Evolutionary conservation across 2,329 filamentous ascomycete genomes (phyloP).

Genomic region (Colletotrichum salicis): DNA sequence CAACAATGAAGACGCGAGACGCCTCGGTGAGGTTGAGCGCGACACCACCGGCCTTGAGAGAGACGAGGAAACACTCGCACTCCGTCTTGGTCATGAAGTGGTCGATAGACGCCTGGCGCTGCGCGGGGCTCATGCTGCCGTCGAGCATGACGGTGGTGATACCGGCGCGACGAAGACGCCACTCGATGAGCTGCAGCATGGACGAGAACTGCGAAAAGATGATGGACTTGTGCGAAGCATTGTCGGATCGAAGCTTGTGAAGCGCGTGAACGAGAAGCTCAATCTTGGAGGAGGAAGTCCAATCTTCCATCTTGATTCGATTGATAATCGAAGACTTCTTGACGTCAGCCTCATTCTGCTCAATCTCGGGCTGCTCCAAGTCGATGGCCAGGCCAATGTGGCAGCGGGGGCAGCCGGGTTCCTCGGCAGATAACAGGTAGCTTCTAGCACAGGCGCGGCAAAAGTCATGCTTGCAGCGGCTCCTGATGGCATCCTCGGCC

Average conservation of each 20-base stretch:
- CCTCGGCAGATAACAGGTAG: conserved; percentile 79
- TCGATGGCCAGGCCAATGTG: conserved; percentile 92
- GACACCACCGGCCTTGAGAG: conserved; percentile 94
- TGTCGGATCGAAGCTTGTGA: conserved; percentile 90
- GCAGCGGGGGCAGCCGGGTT: conserved; percentile 86
- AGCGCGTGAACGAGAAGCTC: conserved; percentile 95
- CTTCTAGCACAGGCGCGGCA: conserved; percentile 54
- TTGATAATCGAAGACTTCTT: conserved; percentile 99
- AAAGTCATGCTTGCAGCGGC: conserved; percentile 87
- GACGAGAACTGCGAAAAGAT: conserved; percentile 98
- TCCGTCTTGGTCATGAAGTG: conserved; percentile 96
- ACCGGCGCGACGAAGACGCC: conserved; percentile 94
- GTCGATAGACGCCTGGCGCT: conserved; percentile 92
- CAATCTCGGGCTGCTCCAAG: conserved; percentile 93
- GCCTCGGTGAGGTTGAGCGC: conserved; percentile 96
- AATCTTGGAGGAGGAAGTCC: conserved; percentile 98
- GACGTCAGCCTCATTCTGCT: conserved; percentile 85
- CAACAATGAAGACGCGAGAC: conserved; percentile 93
- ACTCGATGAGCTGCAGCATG: conserved; percentile 97
- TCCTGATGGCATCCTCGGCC: conserved; percentile 92
- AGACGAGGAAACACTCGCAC: conserved; percentile 96
- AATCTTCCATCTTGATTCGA: conserved; percentile 98
- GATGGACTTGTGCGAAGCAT: conserved; percentile 94
- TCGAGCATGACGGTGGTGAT: conserved; percentile 99
- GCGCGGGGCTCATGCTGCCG: conserved; percentile 94